These are phyloP conservation scores for Bipolaris sorokiniana DNA, from an alignment of 2,329 filamentous ascomycete species.

Conservation along the genomic window DNA sequence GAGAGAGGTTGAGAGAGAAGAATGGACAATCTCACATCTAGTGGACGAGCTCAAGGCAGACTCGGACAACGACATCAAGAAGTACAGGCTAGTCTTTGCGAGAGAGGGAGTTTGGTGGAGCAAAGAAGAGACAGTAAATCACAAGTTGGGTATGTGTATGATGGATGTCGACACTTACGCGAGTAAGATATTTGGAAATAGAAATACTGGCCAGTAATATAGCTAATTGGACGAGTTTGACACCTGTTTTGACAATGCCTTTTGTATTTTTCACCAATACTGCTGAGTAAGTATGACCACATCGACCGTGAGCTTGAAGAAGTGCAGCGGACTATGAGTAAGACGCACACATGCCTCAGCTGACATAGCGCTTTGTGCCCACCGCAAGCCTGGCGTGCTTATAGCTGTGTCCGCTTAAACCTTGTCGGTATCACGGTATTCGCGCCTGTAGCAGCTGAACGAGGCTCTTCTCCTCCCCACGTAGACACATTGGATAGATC, in stretches of 20 bases:
- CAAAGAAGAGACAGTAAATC: slow-evolving; percentile 60
- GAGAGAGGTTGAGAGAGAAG: slow-evolving; percentile 55
- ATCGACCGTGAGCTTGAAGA: slow-evolving; percentile 17
- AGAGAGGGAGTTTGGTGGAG: slow-evolving; percentile 67
- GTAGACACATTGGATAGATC: slow-evolving; percentile 26
- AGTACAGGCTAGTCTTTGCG: slow-evolving; percentile 68
- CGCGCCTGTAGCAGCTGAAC: slow-evolving; percentile 28
- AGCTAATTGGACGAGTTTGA: neutral
- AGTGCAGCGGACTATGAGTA: neutral
- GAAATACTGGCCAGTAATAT: neutral
- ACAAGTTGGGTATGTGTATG: slow-evolving; percentile 55
- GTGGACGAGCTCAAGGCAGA: slow-evolving; percentile 55
- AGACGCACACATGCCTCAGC: slow-evolving; percentile 1
- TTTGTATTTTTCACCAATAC: neutral
- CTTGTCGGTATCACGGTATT: slow-evolving; percentile 24
- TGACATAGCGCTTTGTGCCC: neutral
- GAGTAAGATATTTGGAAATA: neutral
- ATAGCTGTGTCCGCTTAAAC: slow-evolving; percentile 12
- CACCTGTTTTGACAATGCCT: neutral
- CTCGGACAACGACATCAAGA: slow-evolving; percentile 59
- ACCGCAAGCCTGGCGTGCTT: neutral
- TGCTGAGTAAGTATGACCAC: slow-evolving; percentile 15
- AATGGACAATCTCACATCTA: slow-evolving; percentile 58
- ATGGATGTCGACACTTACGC: slow-evolving; percentile 53
- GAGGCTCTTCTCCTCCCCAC: slow-evolving; percentile 10